phyloP scores from a whole-genome alignment of 1,284 basidiomycete species.

The Trichosporon faecale region DNA sequence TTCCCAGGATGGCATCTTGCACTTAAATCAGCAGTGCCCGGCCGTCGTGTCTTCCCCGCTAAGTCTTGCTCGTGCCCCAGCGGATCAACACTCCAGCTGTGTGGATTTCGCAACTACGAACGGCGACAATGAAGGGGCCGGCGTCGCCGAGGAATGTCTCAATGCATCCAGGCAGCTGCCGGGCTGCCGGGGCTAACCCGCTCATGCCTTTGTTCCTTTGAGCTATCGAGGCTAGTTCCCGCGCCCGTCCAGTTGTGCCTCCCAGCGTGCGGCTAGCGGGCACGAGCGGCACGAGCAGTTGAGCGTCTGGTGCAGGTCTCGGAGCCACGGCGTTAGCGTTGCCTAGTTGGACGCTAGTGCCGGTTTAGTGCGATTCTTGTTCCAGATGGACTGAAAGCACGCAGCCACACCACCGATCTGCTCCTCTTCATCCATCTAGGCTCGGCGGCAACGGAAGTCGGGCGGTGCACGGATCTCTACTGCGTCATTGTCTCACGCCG shows the following conservation, averaged over 20 bases:
- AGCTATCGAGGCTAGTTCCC: not conserved
- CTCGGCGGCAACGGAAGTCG: not conserved
- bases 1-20: not conserved
- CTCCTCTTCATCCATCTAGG: not conserved
- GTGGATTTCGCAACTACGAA: too few relatives aligned
- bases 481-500: not conserved
- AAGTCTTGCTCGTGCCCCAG: not conserved
- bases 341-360: not conserved
- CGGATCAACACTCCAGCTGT: not conserved
- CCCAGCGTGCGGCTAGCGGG: too few relatives aligned
- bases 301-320: not conserved
- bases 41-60: too few relatives aligned
- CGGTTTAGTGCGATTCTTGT: not conserved
- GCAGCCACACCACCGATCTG: not conserved
- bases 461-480: not conserved
- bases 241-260: not conserved
- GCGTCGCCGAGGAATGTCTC: not conserved
- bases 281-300: too few relatives aligned
- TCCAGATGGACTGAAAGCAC: not conserved
- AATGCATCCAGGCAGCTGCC: not conserved
- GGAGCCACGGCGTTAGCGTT: not conserved
- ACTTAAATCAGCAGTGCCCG: not conserved
- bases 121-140: too few relatives aligned
- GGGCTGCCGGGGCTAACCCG: not conserved
- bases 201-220: too few relatives aligned